A percentile compares a stretch with the other conserved stretches of the same genome.
phyloP scores from a whole-genome alignment of 768 basidiomycete genomes.

The Trichaptum fuscoviolaceum region DNA sequence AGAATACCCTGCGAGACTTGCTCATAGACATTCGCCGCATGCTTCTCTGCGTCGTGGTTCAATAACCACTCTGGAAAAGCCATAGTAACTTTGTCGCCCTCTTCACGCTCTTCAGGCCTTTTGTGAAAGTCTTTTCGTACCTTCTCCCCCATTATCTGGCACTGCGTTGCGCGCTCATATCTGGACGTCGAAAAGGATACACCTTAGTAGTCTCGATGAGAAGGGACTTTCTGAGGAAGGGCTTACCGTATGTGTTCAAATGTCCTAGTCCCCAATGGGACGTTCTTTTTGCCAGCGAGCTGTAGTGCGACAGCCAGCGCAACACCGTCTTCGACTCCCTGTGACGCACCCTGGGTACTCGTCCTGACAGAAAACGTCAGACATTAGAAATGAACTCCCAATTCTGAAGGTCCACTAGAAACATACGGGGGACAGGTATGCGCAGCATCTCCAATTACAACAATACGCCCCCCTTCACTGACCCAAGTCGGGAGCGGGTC shows the following conservation, averaged over 20 bases:
- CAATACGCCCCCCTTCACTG: slow-evolving; percentile 17
- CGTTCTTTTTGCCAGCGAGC: slow-evolving; percentile 15
- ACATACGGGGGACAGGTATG: slow-evolving; percentile 26
- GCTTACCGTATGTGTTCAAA: slow-evolving; percentile 18
- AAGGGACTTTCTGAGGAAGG: neutral
- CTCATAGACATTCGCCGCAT: slow-evolving; percentile 19
- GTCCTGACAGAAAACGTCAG: slow-evolving; percentile 11
- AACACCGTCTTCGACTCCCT: slow-evolving; percentile 22
- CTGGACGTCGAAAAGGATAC: slow-evolving; percentile 5
- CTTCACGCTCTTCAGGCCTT: slow-evolving; percentile 14
- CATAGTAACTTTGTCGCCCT: slow-evolving; percentile 12
- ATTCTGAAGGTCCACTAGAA: neutral
- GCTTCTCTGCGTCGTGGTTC: slow-evolving; percentile 22
- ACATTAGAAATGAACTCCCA: neutral
- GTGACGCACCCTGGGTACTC: slow-evolving; percentile 20
- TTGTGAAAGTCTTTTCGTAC: slow-evolving; percentile 22
- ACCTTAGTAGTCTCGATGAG: neutral
- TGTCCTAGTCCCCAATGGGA: slow-evolving; percentile 15
- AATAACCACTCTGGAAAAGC: slow-evolving; percentile 25
- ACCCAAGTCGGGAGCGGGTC: slow-evolving; percentile 23
- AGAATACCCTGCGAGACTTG: slow-evolving; percentile 17
- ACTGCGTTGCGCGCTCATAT: slow-evolving; percentile 21
- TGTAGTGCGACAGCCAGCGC: slow-evolving; percentile 18
- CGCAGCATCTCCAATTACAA: slow-evolving; percentile 25
- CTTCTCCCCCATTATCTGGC: slow-evolving; percentile 21